Evolutionary conservation across 2,329 filamentous ascomycete species (phyloP).

Genomic region (Xylariaceae sp.): DNA sequence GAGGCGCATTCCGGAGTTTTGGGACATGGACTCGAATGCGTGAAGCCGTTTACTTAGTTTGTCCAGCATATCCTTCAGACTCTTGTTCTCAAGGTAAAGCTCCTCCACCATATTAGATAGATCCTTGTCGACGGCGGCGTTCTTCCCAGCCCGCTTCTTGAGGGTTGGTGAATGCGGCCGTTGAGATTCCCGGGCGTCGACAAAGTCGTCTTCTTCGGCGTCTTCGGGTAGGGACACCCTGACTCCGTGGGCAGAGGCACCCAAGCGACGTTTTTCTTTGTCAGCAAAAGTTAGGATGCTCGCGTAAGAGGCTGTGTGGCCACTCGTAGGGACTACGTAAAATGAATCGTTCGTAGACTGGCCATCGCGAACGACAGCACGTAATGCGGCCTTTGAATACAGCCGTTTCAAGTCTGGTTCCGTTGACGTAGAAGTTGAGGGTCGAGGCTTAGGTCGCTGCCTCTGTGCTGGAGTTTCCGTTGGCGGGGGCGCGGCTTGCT

Average conservation of each 20-base stretch:
- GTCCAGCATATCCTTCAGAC: conserved; percentile 80
- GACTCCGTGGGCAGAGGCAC: conserved; percentile 45
- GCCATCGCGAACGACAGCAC: conserved; percentile 70
- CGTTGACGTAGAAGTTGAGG: conserved; percentile 33
- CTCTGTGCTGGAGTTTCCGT: conserved; percentile 37
- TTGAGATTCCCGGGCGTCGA: conserved; percentile 75
- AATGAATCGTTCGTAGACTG: conserved; percentile 72
- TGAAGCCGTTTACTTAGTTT: conserved; percentile 84
- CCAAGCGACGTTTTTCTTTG: conserved; percentile 62
- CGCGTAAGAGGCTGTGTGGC: conserved; percentile 89
- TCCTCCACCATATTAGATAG: conserved; percentile 77
- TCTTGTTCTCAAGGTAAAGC: conserved; percentile 81
- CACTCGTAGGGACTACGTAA: conserved; percentile 89
- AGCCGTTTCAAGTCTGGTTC: conserved; percentile 79
- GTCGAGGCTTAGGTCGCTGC: conserved; percentile 38
- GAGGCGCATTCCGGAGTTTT: conserved; percentile 80
- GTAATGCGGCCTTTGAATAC: conserved; percentile 81
- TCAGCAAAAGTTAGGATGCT: conserved; percentile 74
- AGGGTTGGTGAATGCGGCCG: conserved; percentile 42
- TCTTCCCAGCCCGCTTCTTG: conserved; percentile 40
- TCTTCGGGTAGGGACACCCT: conserved; percentile 44
- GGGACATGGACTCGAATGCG: conserved; percentile 88
- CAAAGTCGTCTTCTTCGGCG: conserved; percentile 81
- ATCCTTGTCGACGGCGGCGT: conserved; percentile 41
- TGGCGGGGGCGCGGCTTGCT: conserved; percentile 35